Base-by-base conservation (phyloP, 495 filamentous ascomycete species). In the Penicillium odoratum region DNA sequence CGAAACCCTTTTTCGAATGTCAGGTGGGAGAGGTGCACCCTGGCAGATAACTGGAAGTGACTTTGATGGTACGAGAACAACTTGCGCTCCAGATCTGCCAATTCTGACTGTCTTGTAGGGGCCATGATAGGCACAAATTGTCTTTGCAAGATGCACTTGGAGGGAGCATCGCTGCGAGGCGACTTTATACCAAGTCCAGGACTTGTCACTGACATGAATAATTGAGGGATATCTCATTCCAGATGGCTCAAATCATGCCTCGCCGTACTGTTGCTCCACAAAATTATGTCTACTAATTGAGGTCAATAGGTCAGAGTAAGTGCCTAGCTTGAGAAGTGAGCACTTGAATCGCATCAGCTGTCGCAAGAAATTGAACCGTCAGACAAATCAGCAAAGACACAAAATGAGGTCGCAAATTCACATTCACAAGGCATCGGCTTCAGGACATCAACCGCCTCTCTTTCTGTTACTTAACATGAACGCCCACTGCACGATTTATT, bases 1-100 rank as follows among this genome's bases (percentile, higher is more conserved):
- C 43, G 28, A 46, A 54, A 45, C 43, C 40, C 40, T 26, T 29
- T 31, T 34, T 45, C 40, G 26, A 54, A 54, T 18, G 29, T 16
- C 7, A 54, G 38, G 29, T 33, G n/a, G 26, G 38, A 54, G 3
- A 54, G 26, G 46, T 44, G 40, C 26, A 54, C 51, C 13, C 34
- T 54, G 6, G 51, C 51, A 21, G 51, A 45, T 25, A 45, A 10
- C 16, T 54, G 29, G 34, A 54, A 54, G 36, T 29, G 18, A 43
- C 51, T 18, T 29, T 29, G 25, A n/a, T 21, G 10, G 33, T 53
- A 53, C 7, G 9, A 25, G 40, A 25, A 43, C 21, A 53, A 29
- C 33, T 25, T 53, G 8, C 36, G 9, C 21, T 53, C 51, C 21
- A 38, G 34, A 38, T 38, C 34, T 38, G 34, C 34, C 10, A 38